Evolutionary conservation across 805 yeast species (phyloP).

Genomic region (Hermanozyma aechmeae): DNA sequence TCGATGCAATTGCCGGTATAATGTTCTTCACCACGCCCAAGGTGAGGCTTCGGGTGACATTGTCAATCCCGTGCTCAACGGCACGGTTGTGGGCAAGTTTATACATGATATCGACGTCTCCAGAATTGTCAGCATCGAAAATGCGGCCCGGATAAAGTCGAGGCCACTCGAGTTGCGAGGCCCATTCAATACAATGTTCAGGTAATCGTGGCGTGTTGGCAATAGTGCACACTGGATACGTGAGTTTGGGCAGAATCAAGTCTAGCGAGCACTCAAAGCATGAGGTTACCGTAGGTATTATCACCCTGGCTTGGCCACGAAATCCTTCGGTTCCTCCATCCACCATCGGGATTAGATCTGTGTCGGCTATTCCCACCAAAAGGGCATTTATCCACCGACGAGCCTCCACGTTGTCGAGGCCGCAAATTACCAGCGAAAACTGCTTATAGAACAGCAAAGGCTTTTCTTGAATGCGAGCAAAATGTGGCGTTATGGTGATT

Average conservation of each 20-base stretch:
- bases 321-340: slow-evolving; percentile 97
- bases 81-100: slow-evolving; percentile 53
- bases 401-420: slow-evolving; percentile 84
- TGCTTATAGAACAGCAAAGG: slow-evolving; percentile 52
- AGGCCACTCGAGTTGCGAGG: slow-evolving; percentile 70
- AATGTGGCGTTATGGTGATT: slow-evolving; percentile 45
- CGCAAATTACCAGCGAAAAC: slow-evolving; percentile 73
- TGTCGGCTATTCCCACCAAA: slow-evolving; percentile 53
- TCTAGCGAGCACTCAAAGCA: slow-evolving; percentile 90
- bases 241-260: slow-evolving; percentile 52
- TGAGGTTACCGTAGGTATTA: slow-evolving; percentile 75
- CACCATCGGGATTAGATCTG: slow-evolving; percentile 41
- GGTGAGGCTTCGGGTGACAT: slow-evolving; percentile 63
- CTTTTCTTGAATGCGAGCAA: slow-evolving; percentile 52
- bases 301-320: slow-evolving; percentile 82
- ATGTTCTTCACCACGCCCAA: slow-evolving; percentile 87
- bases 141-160: slow-evolving; percentile 31
- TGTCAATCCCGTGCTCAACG: slow-evolving; percentile 52
- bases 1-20: slow-evolving; percentile 89
- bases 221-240: slow-evolving; percentile 87
- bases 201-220: slow-evolving; percentile 92
- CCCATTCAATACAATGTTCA: slow-evolving; percentile 93
- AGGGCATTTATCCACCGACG: slow-evolving; percentile 79
- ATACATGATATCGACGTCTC: slow-evolving; percentile 58
- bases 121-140: slow-evolving; percentile 62